Base-by-base conservation (phyloP, 345 rosid species). In the Populus alba region DNA sequence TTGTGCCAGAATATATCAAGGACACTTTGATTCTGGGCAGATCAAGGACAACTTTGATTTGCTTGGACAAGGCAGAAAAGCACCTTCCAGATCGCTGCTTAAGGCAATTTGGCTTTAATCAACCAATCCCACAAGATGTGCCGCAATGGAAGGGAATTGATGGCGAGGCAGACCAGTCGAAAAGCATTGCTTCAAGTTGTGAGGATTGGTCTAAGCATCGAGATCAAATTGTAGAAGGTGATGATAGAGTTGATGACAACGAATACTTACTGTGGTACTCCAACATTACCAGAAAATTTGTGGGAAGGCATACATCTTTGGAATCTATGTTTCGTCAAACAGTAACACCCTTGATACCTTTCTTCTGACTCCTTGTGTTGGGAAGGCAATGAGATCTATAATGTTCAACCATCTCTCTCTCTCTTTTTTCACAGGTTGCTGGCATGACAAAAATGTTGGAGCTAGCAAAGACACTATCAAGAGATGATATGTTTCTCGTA, bases 41-140 rank as follows among this genome's bases (percentile, higher is more conserved):
- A 87, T 92, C 99, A 10, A 92, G 86, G 80, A 91, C 98, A 33
- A 95, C 90, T 92, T 84, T 95, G 81, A 87, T 95, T 76, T 95
- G 98, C 78, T 93, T 93, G 72, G 99, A 93, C 86, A 95, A 95
- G 91, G 95, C 97, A n/a, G 99, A 95, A 87, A 93, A 94, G 79
- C 99, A 95, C 86, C 92, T 92, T 8, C 98, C 99, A 63, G 93
- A 93, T 86, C 99, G 99, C 72, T 92, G 97, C 79, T 81, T 92
- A 41, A 91, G 97, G 85, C 99, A 95, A 70, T 89, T 85, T 75
- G 96, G 92, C 41, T 84, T 87, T 86, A 79, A 83, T 77, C 99
- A 95, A 86, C 83, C 87, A 11, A 89, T 95, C 81, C 99, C 99
- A 4, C 87, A 87, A 45, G 93, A 91, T 71, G 97, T 95, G 75